Evolutionary conservation across 306 rosid species (phyloP).

Genomic region (Castanopsis chinensis): DNA sequence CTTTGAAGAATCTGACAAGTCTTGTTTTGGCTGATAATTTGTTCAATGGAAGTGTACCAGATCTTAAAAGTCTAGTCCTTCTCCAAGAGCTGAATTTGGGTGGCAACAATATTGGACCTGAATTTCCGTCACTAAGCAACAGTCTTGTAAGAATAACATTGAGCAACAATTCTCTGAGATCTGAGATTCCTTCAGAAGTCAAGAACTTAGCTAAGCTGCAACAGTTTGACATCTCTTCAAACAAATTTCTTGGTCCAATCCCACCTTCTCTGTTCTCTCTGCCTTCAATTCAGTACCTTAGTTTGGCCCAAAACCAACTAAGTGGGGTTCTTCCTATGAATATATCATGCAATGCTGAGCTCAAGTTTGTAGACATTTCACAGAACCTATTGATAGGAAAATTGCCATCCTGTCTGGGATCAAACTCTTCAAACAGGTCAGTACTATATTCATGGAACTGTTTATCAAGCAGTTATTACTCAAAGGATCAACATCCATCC

Average conservation of each 20-base stretch:
- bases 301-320: constrained; percentile 59
- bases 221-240: constrained; percentile 64
- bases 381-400: constrained; percentile 66
- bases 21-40: constrained; percentile 65
- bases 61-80: constrained; percentile 39
- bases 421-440: constrained; percentile 48
- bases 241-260: constrained; percentile 55
- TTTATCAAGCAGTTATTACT: constrained; percentile 32
- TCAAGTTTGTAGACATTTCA: constrained; percentile 66
- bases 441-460: constrained; percentile 66
- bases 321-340: constrained; percentile 57
- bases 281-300: constrained; percentile 59
- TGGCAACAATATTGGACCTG: constrained; percentile 59
- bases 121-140: constrained; percentile 48
- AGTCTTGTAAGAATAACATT: constrained; percentile 46
- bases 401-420: constrained; percentile 64
- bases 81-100: constrained; percentile 64
- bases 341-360: constrained; percentile 43
- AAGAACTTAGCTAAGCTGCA: constrained; percentile 45
- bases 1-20: constrained; percentile 44
- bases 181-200: constrained; percentile 44
- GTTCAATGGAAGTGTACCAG: constrained; percentile 68
- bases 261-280: constrained; percentile 67
- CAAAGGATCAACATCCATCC: constrained; percentile 45
- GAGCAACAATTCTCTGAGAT: constrained; percentile 65